Percentiles rank a stretch among this genome's conserved stretches.
phyloP scores from a whole-genome alignment of 2,329 filamentous ascomycete genomes.

The Dactylellina haptotyla region DNA sequence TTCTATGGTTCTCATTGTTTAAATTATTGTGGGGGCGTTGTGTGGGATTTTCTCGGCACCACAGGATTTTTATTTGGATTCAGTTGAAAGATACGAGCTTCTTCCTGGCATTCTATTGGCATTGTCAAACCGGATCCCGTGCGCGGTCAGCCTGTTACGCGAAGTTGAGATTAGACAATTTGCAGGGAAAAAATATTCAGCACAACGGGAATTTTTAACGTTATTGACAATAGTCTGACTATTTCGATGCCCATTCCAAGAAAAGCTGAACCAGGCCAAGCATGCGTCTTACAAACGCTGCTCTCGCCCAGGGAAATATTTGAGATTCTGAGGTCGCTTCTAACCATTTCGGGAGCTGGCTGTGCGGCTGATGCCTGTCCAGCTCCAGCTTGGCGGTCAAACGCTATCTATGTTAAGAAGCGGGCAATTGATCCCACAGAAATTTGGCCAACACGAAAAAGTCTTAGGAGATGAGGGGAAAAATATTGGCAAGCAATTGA shows the following conservation, averaged over 20 bases:
- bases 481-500: neutral
- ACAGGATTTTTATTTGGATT: neutral
- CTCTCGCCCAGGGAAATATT: constrained; percentile 27
- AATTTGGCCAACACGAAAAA: neutral
- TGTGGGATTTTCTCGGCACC: constrained; percentile 10
- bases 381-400: constrained; percentile 36
- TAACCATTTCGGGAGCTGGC: constrained; percentile 51
- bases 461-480: neutral
- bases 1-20: neutral
- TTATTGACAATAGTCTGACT: constrained; percentile 48
- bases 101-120: neutral
- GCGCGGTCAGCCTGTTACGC: constrained; percentile 33
- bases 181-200: constrained; percentile 27
- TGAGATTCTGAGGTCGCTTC: constrained; percentile 49
- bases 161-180: constrained; percentile 5
- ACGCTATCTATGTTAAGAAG: constrained; percentile 39
- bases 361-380: constrained; percentile 51
- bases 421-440: constrained; percentile 31
- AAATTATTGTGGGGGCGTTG: constrained; percentile 8
- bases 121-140: neutral
- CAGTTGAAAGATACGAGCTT: neutral
- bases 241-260: constrained; percentile 32
- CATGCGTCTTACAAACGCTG: constrained; percentile 40
- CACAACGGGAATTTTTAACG: constrained; percentile 44
- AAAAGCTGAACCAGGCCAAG: constrained; percentile 50